Conservation (phyloP, 1,139 yeast species). For the Yamadazyma aaseri region DNA sequence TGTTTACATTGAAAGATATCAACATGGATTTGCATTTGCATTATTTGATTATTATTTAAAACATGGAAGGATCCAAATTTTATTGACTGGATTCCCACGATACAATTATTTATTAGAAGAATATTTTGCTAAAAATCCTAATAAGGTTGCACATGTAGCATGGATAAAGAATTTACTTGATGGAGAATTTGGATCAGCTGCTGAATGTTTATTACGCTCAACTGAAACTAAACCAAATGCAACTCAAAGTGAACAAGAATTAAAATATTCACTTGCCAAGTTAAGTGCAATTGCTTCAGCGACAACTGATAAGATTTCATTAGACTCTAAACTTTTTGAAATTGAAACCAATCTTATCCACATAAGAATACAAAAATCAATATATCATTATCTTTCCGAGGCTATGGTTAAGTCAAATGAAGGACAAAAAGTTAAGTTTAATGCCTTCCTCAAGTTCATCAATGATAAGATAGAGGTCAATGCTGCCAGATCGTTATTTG, state of each 20-base stretch:
- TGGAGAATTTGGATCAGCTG: slow-evolving; percentile 50
- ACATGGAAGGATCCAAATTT: slow-evolving; percentile 49
- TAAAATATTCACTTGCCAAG: slow-evolving; percentile 73
- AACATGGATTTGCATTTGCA: slow-evolving; percentile 66
- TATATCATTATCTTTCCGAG: slow-evolving; percentile 32
- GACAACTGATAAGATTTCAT: slow-evolving; percentile 5
- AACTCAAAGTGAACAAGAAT: slow-evolving; percentile 46
- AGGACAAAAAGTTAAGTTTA: slow-evolving; percentile 14
- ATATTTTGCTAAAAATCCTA: slow-evolving; percentile 50
- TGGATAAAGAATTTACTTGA: slow-evolving; percentile 72
- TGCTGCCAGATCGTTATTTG: slow-evolving; percentile 20
- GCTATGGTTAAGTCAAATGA: slow-evolving; percentile 12
- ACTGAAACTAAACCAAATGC: slow-evolving; percentile 38
- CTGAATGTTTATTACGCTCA: slow-evolving; percentile 43
- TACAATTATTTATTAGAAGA: slow-evolving; percentile 48
- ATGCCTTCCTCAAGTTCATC: slow-evolving; percentile 22
- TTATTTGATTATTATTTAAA: slow-evolving; percentile 62
- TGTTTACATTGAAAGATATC: slow-evolving; percentile 59
- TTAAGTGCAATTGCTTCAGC: slow-evolving; percentile 41
- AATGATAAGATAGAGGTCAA: slow-evolving; percentile 15
- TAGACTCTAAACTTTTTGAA: slow-evolving; percentile 31
- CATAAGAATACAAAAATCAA: slow-evolving; percentile 47
- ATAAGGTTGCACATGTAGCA: slow-evolving; percentile 55
- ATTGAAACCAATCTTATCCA: slow-evolving; percentile 50
- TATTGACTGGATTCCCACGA: slow-evolving; percentile 59